Evolutionary conservation across 345 rosid species (phyloP).

Genomic region (Boechera divaricarpa): DNA sequence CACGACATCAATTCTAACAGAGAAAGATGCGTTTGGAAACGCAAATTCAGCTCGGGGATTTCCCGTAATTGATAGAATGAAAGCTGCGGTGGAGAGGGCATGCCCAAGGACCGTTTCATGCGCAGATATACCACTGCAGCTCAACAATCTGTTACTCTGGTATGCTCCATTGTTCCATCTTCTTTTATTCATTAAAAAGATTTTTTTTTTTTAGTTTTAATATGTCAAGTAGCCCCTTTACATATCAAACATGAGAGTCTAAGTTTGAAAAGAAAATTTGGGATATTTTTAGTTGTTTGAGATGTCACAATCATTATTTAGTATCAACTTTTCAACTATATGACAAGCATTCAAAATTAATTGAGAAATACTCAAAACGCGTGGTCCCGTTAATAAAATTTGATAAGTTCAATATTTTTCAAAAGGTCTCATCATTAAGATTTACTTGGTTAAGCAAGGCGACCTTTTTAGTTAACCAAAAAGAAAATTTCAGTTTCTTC

Average conservation of each 20-base stretch:
- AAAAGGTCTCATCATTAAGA: no score
- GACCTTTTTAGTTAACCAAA: no score
- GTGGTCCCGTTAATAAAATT: background rate
- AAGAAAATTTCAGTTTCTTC: background rate
- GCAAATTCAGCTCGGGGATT: conserved; percentile 61
- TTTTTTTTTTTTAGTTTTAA: conserved; percentile 8
- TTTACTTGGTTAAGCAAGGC: no score
- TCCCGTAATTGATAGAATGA: conserved; percentile 63
- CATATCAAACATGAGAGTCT: background rate
- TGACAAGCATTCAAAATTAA: conserved; percentile 2
- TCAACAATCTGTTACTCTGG: conserved; percentile 67
- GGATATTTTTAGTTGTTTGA: background rate
- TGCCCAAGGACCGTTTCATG: conserved; percentile 71
- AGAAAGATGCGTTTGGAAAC: conserved; percentile 57
- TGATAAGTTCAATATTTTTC: no score
- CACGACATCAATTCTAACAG: conserved; percentile 56
- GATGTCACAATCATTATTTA: background rate
- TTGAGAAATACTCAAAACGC: conserved; percentile 11
- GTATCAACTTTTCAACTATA: conserved; percentile 16
- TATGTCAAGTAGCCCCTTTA: background rate
- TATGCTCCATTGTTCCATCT: conserved; percentile 21
- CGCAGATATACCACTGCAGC: conserved; percentile 74
- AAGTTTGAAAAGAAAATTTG: background rate
- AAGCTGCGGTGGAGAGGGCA: conserved; percentile 55
- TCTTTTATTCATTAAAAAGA: background rate